Conservation (phyloP, 1,139 yeast species). For the Magnusiomyces ingens region DNA sequence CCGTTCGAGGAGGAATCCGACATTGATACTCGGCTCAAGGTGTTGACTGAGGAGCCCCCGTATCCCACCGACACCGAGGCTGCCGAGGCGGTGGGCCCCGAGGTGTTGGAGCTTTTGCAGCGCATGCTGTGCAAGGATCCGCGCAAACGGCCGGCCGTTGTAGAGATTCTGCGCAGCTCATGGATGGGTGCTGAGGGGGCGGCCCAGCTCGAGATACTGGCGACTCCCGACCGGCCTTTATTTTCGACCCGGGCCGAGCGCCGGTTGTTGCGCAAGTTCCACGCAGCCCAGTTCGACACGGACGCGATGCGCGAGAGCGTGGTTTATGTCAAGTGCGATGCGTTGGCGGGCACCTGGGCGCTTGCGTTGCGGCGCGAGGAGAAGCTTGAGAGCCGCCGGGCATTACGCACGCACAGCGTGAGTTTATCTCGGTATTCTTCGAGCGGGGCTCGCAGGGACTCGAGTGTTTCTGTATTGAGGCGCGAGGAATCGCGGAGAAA, state of each 20-base stretch:
- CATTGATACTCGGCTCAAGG: slow-evolving; percentile 49
- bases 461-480: slow-evolving; percentile 32
- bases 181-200: slow-evolving; percentile 49
- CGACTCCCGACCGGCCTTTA: slow-evolving; percentile 35
- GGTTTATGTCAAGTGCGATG: slow-evolving; percentile 56
- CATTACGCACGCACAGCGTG: slow-evolving; percentile 15
- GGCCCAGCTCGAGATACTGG: slow-evolving; percentile 38
- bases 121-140: slow-evolving; percentile 64
- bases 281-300: slow-evolving; percentile 59
- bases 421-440: slow-evolving; percentile 18
- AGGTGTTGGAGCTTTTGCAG: slow-evolving; percentile 46
- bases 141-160: slow-evolving; percentile 50
- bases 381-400: slow-evolving; percentile 34
- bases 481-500: slow-evolving; percentile 3
- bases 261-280: slow-evolving; percentile 55
- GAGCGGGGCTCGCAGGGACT: slow-evolving; percentile 28
- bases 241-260: slow-evolving; percentile 60
- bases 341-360: slow-evolving; percentile 81
- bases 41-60: slow-evolving; percentile 59
- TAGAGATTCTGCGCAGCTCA: slow-evolving; percentile 56
- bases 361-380: slow-evolving; percentile 60
- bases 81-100: slow-evolving; percentile 18
- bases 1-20: slow-evolving; percentile 81
- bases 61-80: slow-evolving; percentile 29
- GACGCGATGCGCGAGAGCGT: slow-evolving; percentile 59